Percentiles rank a stretch among this genome's conserved stretches.
These are phyloP conservation scores for Telopea speciosissima DNA, from an alignment of 177 flowering plant genomes.

Conservation along the genomic window DNA sequence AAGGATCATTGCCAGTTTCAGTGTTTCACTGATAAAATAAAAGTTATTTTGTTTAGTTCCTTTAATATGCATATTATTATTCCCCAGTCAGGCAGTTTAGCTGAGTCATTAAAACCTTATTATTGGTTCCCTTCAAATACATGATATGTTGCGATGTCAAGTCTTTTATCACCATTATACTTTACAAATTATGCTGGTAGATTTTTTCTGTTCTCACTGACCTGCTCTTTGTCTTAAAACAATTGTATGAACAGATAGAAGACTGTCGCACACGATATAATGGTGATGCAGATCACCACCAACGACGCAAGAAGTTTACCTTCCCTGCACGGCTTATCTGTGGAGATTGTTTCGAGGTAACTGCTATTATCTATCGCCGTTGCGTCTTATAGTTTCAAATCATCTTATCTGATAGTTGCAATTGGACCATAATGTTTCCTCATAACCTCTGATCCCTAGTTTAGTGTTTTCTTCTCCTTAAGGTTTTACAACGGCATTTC, in stretches of 20 bases:
- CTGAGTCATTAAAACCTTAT: not conserved
- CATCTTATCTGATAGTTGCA: not conserved
- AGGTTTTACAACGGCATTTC: not conserved
- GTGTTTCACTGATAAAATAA: too few relatives aligned
- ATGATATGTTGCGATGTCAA: not conserved
- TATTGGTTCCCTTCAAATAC: not conserved
- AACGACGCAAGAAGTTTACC: conserved; percentile 76
- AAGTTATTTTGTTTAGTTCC: too few relatives aligned
- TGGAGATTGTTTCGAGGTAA: conserved; percentile 96
- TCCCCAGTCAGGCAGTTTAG: too few relatives aligned
- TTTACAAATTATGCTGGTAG: not conserved
- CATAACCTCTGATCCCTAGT: not conserved
- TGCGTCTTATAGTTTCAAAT: not conserved
- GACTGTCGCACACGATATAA: conserved; percentile 95
- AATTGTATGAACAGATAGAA: conserved; percentile 60
- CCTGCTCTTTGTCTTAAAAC: conserved; percentile 1
- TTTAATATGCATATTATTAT: too few relatives aligned
- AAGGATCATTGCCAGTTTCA: too few relatives aligned
- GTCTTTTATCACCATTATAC: not conserved
- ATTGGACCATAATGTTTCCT: not conserved
- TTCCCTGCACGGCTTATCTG: conserved; percentile 95
- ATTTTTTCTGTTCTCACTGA: not conserved
- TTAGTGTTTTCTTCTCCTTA: not conserved
- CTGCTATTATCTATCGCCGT: conserved; percentile 1
- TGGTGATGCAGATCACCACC: conserved; percentile 90